phyloP scores from a whole-genome alignment of 768 basidiomycete species.

The Astraeus odoratus region DNA sequence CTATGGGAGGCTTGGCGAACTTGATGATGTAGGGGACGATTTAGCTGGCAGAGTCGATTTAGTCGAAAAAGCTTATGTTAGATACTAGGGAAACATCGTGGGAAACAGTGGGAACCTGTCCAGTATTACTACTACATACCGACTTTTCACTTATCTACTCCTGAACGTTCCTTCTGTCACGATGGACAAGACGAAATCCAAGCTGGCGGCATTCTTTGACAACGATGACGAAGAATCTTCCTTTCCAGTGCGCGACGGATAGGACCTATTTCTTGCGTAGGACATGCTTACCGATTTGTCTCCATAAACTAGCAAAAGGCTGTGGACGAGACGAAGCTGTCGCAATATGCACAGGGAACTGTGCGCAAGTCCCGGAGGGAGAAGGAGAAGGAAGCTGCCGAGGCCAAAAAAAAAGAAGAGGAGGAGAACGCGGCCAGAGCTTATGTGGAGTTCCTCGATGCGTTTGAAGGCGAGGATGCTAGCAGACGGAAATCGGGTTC shows the following conservation, averaged over 20 bases:
- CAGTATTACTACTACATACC: too few relatives aligned
- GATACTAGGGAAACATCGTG: conserved; percentile 14
- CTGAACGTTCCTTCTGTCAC: conserved; percentile 1
- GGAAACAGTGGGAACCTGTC: too few relatives aligned
- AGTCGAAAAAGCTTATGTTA: not conserved
- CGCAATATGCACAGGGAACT: conserved; percentile 80
- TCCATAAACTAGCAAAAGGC: conserved; percentile 68
- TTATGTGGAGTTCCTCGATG: conserved; percentile 78
- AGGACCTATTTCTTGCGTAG: conserved; percentile 50
- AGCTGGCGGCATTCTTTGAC: conserved; percentile 76
- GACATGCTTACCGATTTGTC: conserved; percentile 53
- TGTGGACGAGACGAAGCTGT: conserved; percentile 78
- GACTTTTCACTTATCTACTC: too few relatives aligned
- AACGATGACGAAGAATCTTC: conserved; percentile 79
- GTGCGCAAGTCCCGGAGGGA: conserved; percentile 86
- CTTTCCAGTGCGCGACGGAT: conserved; percentile 85
- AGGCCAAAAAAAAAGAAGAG: conserved; percentile 81
- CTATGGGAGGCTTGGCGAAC: conserved; percentile 55
- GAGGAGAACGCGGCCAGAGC: conserved; percentile 74
- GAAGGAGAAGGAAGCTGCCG: conserved; percentile 88
- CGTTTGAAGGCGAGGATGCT: conserved; percentile 69
- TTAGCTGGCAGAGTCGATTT: not conserved
- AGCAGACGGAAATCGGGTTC: conserved; percentile 41
- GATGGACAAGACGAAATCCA: conserved; percentile 35
- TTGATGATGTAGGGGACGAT: conserved; percentile 54